Conservation (phyloP, 2,329 filamentous ascomycete species). For the Ophiocordyceps unilateralis region DNA sequence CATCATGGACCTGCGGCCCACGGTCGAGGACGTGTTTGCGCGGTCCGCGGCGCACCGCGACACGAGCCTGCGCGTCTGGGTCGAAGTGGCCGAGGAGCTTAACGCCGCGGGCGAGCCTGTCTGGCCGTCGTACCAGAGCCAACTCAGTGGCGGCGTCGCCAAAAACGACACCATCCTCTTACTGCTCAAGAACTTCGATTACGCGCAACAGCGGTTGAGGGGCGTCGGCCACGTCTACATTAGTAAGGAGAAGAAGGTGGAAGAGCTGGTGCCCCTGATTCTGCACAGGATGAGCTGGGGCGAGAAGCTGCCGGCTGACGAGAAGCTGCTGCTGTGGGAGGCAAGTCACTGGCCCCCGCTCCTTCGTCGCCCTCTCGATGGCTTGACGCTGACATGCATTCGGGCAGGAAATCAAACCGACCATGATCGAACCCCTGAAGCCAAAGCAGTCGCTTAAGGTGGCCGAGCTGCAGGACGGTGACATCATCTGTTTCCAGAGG, state of each 20-base stretch:
- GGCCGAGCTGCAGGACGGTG: constrained; percentile 90
- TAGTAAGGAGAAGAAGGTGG: constrained; percentile 70
- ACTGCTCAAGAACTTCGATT: constrained; percentile 86
- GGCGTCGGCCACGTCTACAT: constrained; percentile 80
- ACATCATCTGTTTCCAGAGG: constrained; percentile 89
- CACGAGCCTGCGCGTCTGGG: constrained; percentile 68
- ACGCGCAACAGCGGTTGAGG: constrained; percentile 52
- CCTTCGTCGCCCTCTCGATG: background rate
- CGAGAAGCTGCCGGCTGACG: constrained; percentile 46
- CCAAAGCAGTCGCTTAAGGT: constrained; percentile 74
- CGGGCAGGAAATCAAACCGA: constrained; percentile 74
- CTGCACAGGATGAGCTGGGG: constrained; percentile 75
- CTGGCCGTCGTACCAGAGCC: constrained; percentile 49
- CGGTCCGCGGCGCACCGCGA: constrained; percentile 43
- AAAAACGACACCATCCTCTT: constrained; percentile 57
- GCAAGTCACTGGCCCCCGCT: constrained; percentile 15
- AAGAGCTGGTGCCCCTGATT: constrained; percentile 66
- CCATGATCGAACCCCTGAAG: constrained; percentile 93
- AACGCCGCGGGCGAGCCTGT: constrained; percentile 49
- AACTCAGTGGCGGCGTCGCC: constrained; percentile 36
- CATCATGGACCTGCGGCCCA: constrained; percentile 60
- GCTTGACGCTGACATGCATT: background rate
- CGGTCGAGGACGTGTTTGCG: constrained; percentile 50
- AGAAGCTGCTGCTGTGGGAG: constrained; percentile 61
- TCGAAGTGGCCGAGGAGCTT: constrained; percentile 57